Conservation (phyloP, 2,329 filamentous ascomycete genomes). For the Tolypocladium guangdongense region DNA sequence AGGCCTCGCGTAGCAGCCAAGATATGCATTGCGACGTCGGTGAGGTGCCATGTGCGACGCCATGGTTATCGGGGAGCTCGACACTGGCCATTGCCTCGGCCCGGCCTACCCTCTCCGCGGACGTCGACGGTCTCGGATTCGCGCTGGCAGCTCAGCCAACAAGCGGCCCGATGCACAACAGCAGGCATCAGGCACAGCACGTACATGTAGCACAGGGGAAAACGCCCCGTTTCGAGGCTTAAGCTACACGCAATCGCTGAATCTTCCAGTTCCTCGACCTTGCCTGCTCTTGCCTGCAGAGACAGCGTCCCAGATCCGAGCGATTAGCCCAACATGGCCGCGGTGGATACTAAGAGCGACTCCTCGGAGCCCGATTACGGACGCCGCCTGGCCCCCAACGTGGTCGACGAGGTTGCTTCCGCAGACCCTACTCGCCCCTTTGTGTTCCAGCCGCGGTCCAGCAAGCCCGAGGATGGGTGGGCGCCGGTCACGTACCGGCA, state of each 20-base stretch:
- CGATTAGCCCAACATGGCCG: background rate
- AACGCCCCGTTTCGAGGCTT: background rate
- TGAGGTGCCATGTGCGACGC: background rate
- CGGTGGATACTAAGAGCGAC: background rate
- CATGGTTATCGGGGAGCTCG: background rate
- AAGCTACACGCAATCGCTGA: background rate
- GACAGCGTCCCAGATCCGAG: background rate
- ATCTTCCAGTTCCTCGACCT: too few relatives aligned
- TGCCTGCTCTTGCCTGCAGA: background rate
- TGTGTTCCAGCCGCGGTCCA: conserved; percentile 23
- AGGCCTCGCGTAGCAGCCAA: background rate
- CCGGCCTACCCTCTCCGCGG: background rate
- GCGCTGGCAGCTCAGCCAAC: background rate
- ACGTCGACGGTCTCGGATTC: background rate
- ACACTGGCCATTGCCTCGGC: too few relatives aligned
- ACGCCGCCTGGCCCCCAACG: conserved; percentile 8
- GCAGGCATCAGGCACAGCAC: too few relatives aligned
- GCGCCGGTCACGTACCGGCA: conserved; percentile 14
- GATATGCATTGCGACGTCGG: background rate
- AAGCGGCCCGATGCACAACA: too few relatives aligned
- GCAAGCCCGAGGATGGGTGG: conserved; percentile 14
- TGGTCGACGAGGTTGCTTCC: conserved; percentile 13
- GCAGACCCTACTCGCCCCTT: conserved; percentile 20
- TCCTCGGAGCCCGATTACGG: background rate
- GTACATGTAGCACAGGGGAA: background rate